Evolutionary conservation across 768 basidiomycete genomes (phyloP).

Genomic region (Termitomyces sp.): DNA sequence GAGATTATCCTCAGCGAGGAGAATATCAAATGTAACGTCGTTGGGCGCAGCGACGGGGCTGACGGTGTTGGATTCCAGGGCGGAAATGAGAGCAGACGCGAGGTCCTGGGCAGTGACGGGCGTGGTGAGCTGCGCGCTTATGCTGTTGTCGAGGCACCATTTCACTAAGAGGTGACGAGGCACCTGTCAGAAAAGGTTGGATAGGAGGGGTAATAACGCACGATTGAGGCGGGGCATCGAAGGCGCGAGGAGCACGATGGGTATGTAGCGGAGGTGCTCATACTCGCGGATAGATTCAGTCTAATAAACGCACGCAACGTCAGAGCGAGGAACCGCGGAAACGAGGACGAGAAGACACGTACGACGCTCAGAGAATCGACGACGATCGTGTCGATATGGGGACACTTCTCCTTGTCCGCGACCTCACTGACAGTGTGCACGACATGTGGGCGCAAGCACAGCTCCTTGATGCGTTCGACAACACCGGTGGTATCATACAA

Average conservation of each 20-base stretch:
- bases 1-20: constrained; percentile 95
- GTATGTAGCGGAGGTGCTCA: constrained; percentile 95
- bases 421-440: constrained; percentile 81
- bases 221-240: constrained; percentile 73
- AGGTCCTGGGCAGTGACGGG: constrained; percentile 88
- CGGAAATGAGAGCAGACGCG: constrained; percentile 87
- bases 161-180: constrained; percentile 56
- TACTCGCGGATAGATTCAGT: constrained; percentile 88
- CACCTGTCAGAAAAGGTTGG: constrained; percentile 1
- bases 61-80: constrained; percentile 92
- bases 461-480: constrained; percentile 70
- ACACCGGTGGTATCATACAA: constrained; percentile 74
- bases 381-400: constrained; percentile 93
- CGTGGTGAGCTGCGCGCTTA: constrained; percentile 91
- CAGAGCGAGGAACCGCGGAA: background rate
- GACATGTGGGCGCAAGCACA: constrained; percentile 76
- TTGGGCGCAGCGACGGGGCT: constrained; percentile 84
- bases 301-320: constrained; percentile 35
- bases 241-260: constrained; percentile 87
- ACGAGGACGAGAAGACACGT: constrained; percentile 27
- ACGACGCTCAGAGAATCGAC: constrained; percentile 88
- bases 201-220: constrained; percentile 35
- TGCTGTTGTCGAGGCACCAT: constrained; percentile 96
- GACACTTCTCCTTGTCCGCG: constrained; percentile 75
- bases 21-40: constrained; percentile 86